Conservation (phyloP, 1,139 yeast genomes). For the Kodamaea sp. region DNA sequence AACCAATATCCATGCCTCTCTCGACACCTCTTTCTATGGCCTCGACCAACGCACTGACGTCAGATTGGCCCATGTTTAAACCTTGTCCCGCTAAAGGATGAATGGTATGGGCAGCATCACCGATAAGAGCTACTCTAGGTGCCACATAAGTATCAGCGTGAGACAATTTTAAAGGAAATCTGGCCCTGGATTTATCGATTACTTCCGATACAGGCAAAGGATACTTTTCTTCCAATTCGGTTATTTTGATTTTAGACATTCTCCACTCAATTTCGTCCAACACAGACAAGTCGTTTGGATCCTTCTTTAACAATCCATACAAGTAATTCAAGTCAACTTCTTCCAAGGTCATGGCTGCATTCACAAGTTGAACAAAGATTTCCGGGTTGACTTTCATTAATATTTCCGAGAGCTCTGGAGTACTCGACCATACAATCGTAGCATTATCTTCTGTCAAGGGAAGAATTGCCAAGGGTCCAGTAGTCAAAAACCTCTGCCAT, state of each 20-base stretch:
- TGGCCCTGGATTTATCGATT: slow-evolving; percentile 68
- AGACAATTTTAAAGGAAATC: slow-evolving; percentile 84
- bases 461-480: slow-evolving; percentile 90
- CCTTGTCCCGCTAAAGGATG: slow-evolving; percentile 99
- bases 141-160: slow-evolving; percentile 89
- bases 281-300: slow-evolving; percentile 50
- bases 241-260: slow-evolving; percentile 43
- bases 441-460: slow-evolving; percentile 88
- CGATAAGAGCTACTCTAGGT: slow-evolving; percentile 85
- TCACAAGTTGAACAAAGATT: slow-evolving; percentile 69
- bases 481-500: slow-evolving; percentile 91
- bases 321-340: slow-evolving; percentile 46
- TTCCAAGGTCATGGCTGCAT: slow-evolving; percentile 80
- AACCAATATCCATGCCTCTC: slow-evolving; percentile 89
- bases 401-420: slow-evolving; percentile 70
- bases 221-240: slow-evolving; percentile 54
- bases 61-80: slow-evolving; percentile 96
- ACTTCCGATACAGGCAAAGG: slow-evolving; percentile 70
- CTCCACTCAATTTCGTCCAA: slow-evolving; percentile 77
- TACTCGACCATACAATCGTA: slow-evolving; percentile 89
- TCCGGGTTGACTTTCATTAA: slow-evolving; percentile 59
- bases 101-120: slow-evolving; percentile 98
- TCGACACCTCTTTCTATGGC: slow-evolving; percentile 70
- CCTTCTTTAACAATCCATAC: slow-evolving; percentile 29
- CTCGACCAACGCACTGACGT: slow-evolving; percentile 68